Evolutionary conservation across 2,329 filamentous ascomycete genomes (phyloP).

Genomic region (Sclerotinia glacialis): DNA sequence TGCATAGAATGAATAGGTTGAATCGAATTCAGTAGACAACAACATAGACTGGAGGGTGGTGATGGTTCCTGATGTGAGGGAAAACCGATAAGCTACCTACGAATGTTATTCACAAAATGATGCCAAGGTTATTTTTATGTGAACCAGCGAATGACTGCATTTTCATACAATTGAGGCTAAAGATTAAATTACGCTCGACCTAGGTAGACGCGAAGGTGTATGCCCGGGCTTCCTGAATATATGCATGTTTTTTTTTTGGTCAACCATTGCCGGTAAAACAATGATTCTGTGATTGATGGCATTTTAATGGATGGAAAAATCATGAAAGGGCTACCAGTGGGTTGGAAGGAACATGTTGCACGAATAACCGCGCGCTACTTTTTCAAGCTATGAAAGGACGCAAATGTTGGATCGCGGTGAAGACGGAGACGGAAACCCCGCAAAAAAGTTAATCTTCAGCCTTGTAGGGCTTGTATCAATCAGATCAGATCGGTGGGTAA

Average conservation of each 20-base stretch:
- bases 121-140: neutral
- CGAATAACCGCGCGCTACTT: neutral
- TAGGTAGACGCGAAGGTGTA: neutral
- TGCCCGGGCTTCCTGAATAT: neutral
- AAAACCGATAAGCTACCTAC: neutral
- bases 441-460: neutral
- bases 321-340: neutral
- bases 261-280: neutral
- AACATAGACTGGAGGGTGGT: neutral
- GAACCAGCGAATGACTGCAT: neutral
- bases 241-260: neutral
- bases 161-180: neutral
- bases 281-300: neutral
- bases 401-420: neutral
- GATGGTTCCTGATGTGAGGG: no score
- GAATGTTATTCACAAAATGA: neutral
- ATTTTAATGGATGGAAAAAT: neutral
- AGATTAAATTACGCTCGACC: neutral
- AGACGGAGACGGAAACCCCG: neutral
- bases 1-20: neutral
- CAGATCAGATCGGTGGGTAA: slow-evolving; percentile 1
- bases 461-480: neutral
- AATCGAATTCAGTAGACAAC: no score
- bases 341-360: neutral
- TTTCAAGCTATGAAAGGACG: neutral